phyloP scores from a whole-genome alignment of 208 protist genomes.

The Balamuthia mandrillaris region DNA sequence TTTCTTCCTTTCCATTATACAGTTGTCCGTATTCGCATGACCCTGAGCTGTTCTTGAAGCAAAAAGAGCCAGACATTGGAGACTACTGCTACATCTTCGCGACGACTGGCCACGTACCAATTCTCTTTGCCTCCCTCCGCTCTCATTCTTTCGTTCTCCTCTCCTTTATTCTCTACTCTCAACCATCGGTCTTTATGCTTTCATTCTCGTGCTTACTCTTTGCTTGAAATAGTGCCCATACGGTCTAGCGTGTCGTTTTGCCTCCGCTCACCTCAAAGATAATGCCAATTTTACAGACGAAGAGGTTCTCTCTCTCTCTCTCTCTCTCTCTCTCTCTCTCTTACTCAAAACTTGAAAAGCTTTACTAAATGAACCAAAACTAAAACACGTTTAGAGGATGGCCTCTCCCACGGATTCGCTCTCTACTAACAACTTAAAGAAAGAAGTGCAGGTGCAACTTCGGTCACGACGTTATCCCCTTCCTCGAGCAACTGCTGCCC shows the following conservation, averaged over 20 bases:
- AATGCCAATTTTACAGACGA: not conserved
- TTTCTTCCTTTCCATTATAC: too few species aligned
- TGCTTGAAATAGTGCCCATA: not conserved
- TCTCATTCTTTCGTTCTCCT: not conserved
- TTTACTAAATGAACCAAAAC: not conserved
- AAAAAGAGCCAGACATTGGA: not conserved
- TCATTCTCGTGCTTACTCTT: too few species aligned
- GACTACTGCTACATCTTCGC: not conserved
- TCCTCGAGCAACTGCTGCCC: not conserved
- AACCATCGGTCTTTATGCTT: not conserved
- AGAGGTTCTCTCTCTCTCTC: not conserved
- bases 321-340: not conserved
- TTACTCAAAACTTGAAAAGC: not conserved
- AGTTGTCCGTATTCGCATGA: slow-evolving; percentile 5
- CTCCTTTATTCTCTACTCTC: not conserved
- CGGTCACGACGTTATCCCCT: not conserved
- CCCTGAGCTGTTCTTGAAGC: not conserved
- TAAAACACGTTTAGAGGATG: not conserved
- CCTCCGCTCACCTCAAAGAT: not conserved
- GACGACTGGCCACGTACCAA: not conserved
- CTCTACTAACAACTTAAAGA: not conserved
- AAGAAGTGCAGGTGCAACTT: not conserved
- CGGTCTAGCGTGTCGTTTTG: slow-evolving; percentile 11
- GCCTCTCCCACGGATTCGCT: not conserved
- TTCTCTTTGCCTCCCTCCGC: not conserved